Evolutionary conservation across 2,329 filamentous ascomycete genomes (phyloP).

Genomic region (Blastomyces silverae): DNA sequence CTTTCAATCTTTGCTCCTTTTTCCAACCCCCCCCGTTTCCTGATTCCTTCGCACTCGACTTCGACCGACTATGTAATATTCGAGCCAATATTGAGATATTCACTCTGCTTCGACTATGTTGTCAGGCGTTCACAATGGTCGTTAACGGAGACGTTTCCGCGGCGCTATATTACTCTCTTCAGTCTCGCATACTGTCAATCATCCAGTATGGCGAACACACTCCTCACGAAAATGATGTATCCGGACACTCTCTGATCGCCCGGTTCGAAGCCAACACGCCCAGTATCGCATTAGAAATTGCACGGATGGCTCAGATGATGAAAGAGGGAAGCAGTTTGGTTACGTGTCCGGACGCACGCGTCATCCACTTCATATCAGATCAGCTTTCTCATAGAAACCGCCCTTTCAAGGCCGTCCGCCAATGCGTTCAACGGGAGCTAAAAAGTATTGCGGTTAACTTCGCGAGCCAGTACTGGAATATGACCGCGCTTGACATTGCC

Average conservation of each 20-base stretch:
- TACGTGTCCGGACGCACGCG: slow-evolving; percentile 29
- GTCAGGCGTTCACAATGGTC: slow-evolving; percentile 44
- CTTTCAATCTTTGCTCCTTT: slow-evolving; percentile 40
- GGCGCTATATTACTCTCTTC: slow-evolving; percentile 33
- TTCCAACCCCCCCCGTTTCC: slow-evolving; percentile 41
- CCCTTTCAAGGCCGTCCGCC: slow-evolving; percentile 28
- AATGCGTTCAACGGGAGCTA: slow-evolving; percentile 30
- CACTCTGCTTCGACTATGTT: slow-evolving; percentile 51
- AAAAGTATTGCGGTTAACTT: slow-evolving; percentile 29
- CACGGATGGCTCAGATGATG: slow-evolving; percentile 27
- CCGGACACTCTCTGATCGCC: background rate
- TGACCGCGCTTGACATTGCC: slow-evolving; percentile 41
- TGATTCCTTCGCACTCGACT: slow-evolving; percentile 53
- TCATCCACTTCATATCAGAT: slow-evolving; percentile 32
- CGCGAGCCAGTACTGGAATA: slow-evolving; percentile 35
- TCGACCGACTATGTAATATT: slow-evolving; percentile 49
- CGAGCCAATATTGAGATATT: slow-evolving; percentile 49
- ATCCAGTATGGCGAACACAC: slow-evolving; percentile 32
- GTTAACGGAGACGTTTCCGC: slow-evolving; percentile 29
- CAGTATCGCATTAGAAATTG: slow-evolving; percentile 40
- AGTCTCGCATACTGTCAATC: slow-evolving; percentile 37
- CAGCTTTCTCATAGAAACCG: slow-evolving; percentile 30
- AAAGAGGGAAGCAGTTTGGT: slow-evolving; percentile 19
- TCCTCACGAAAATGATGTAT: slow-evolving; percentile 8
- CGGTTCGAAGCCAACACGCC: slow-evolving; percentile 26